Base-by-base conservation (phyloP, 352 stramenopile genomes). In the Phytophthora chlamydospora region DNA sequence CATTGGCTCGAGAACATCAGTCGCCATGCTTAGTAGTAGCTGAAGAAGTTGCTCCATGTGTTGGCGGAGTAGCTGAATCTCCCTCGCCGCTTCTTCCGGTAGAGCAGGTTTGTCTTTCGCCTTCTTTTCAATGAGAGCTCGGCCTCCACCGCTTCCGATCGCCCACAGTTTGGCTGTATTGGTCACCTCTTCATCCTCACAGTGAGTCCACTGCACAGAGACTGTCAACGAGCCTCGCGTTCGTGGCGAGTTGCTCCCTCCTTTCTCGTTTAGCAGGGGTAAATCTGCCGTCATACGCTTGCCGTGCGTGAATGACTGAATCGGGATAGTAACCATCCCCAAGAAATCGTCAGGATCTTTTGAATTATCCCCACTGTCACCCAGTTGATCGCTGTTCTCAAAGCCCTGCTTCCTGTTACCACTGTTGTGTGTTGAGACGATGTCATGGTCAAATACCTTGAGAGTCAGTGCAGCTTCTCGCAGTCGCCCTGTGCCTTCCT, bases 181-280 rank as follows among this genome's bases (percentile, higher is more conserved):
- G 8, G 46, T 29, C 41, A 47, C 44, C 6, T 58, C 40, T 12
- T 58, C 13, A 11, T 52, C 55, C 4, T 70, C 34, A 52, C 66
- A 75, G 33, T 89, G 66, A 7, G 64, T 80, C 83, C 81, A 93
- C 12, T 90, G 79, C 4, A 93, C 61, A 0, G 68, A 73, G 14
- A 91, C 56, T 2, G 67, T 87, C 29, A 91, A 49, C 1, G 45
- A 66, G 2, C 81, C 83, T 33, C 73, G 70, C 6, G 60, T 62
- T 31, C 52, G 52, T 5, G 62, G 65, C 16, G 58, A 75, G n/a
- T 76, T 67, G 40, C 49, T 59, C 10, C 50, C 51, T 11, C 55
- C 60, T 29, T 71, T 40, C 10, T 68, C 46, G 14, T 78, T 69
- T 5, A 66, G 19, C 24, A 86, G 44, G 4, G 42, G 50, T 5